Evolutionary conservation across 2,329 filamentous ascomycete species (phyloP).

Genomic region (Cladosporium sp.): DNA sequence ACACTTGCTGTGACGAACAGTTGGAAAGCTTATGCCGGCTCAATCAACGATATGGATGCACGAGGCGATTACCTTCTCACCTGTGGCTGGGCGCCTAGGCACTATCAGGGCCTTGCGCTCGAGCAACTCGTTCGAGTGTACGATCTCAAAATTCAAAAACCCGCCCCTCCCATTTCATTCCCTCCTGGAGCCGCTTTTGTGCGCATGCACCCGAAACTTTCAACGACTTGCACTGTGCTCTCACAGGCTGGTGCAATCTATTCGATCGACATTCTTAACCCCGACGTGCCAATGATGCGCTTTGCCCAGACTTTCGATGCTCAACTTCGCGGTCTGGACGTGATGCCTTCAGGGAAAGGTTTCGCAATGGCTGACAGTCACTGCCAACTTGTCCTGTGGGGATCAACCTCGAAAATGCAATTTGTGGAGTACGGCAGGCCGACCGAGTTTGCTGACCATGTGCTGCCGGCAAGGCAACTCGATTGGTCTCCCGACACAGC

Average conservation of each 20-base stretch:
- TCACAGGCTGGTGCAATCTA: conserved; percentile 92
- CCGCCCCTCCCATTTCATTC: conserved; percentile 84
- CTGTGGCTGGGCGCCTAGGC: conserved; percentile 83
- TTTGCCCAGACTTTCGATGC: conserved; percentile 69
- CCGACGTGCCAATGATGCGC: conserved; percentile 76
- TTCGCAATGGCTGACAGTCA: conserved; percentile 75
- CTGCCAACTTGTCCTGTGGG: conserved; percentile 78
- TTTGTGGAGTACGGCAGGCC: conserved; percentile 78
- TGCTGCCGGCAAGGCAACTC: conserved; percentile 46
- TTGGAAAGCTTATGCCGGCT: conserved; percentile 84
- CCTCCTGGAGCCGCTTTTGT: conserved; percentile 91
- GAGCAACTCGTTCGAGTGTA: conserved; percentile 95
- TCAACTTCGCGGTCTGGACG: conserved; percentile 73
- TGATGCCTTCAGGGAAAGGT: conserved; percentile 82
- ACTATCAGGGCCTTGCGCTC: conserved; percentile 71
- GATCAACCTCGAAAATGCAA: conserved; percentile 74
- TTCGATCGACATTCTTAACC: conserved; percentile 91
- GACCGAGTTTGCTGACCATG: conserved; percentile 67
- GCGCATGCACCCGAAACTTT: conserved; percentile 91
- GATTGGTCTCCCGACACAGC: conserved; percentile 58
- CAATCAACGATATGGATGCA: conserved; percentile 95
- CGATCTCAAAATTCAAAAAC: conserved; percentile 82
- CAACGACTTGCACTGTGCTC: conserved; percentile 88
- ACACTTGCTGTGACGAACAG: conserved; percentile 73
- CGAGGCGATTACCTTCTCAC: conserved; percentile 93